phyloP scores from a whole-genome alignment of 768 basidiomycete species.

The Cantharellus anzutake region DNA sequence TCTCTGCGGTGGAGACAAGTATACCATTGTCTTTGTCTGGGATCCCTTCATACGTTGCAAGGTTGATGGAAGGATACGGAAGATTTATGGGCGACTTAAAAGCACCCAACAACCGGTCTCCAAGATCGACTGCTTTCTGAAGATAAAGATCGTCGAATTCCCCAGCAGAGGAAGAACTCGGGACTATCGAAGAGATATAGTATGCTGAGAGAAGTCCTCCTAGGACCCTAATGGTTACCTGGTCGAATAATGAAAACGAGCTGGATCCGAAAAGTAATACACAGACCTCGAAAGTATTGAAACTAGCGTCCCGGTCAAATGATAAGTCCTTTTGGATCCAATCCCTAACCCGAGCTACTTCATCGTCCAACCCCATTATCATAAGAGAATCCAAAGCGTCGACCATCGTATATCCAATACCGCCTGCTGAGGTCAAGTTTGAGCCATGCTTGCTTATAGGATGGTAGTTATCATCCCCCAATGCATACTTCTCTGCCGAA shows the following conservation, averaged over 20 bases:
- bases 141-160: constrained; percentile 45
- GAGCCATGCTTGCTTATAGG: constrained; percentile 56
- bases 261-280: background rate
- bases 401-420: constrained; percentile 76
- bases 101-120: constrained; percentile 61
- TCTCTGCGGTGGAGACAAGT: constrained; percentile 65
- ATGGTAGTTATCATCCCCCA: constrained; percentile 86
- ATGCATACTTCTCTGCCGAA: constrained; percentile 59
- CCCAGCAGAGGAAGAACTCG: constrained; percentile 9
- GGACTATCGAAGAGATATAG: constrained; percentile 35
- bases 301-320: constrained; percentile 60
- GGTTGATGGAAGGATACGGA: constrained; percentile 64
- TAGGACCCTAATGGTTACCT: constrained; percentile 86
- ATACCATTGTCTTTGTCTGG: constrained; percentile 38
- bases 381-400: constrained; percentile 80
- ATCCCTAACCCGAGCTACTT: constrained; percentile 53
- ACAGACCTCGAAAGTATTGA: constrained; percentile 82
- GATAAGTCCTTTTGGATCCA: constrained; percentile 56
- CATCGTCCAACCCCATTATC: constrained; percentile 63
- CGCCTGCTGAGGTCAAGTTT: constrained; percentile 59
- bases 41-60: constrained; percentile 39
- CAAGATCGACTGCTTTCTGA: constrained; percentile 62
- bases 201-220: constrained; percentile 81
- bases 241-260: background rate
- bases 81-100: constrained; percentile 73